Conservation (phyloP, 2,329 filamentous ascomycete species). For the Paecilomyces variotii region DNA sequence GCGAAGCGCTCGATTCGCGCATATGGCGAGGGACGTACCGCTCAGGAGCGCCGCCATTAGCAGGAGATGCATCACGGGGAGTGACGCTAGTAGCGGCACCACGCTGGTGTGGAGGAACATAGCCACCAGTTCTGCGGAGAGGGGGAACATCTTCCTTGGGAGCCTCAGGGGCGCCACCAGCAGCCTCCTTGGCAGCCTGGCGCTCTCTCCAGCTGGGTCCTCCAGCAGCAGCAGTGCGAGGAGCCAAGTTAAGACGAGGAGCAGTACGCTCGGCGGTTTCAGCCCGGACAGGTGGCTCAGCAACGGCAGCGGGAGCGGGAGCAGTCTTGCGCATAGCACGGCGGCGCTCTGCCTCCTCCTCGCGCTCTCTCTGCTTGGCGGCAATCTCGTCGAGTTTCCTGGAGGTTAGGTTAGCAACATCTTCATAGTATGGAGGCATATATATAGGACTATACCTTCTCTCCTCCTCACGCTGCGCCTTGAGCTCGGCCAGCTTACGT, state of each 20-base stretch:
- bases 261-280: slow-evolving; percentile 45
- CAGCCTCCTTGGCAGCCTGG: slow-evolving; percentile 42
- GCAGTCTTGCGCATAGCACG: slow-evolving; percentile 59
- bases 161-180: slow-evolving; percentile 14
- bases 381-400: slow-evolving; percentile 58
- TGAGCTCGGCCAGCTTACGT: slow-evolving; percentile 65
- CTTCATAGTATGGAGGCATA: not conserved
- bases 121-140: slow-evolving; percentile 25
- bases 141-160: slow-evolving; percentile 21
- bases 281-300: slow-evolving; percentile 38
- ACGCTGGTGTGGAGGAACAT: slow-evolving; percentile 35
- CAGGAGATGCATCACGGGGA: slow-evolving; percentile 17
- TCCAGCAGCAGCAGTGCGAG: slow-evolving; percentile 34
- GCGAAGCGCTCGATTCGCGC: slow-evolving; percentile 22
- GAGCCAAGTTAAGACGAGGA: slow-evolving; percentile 49
- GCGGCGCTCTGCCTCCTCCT: slow-evolving; percentile 79
- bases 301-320: slow-evolving; percentile 27
- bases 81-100: slow-evolving; percentile 21
- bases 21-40: slow-evolving; percentile 24
- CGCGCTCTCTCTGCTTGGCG: slow-evolving; percentile 64
- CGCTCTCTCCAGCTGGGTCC: slow-evolving; percentile 53
- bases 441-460: slow-evolving; percentile 42
- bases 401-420: slow-evolving; percentile 25
- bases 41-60: slow-evolving; percentile 20
- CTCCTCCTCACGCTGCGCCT: slow-evolving; percentile 51